phyloP scores from a whole-genome alignment of 768 basidiomycete genomes.

The Tephrocybe sp. region DNA sequence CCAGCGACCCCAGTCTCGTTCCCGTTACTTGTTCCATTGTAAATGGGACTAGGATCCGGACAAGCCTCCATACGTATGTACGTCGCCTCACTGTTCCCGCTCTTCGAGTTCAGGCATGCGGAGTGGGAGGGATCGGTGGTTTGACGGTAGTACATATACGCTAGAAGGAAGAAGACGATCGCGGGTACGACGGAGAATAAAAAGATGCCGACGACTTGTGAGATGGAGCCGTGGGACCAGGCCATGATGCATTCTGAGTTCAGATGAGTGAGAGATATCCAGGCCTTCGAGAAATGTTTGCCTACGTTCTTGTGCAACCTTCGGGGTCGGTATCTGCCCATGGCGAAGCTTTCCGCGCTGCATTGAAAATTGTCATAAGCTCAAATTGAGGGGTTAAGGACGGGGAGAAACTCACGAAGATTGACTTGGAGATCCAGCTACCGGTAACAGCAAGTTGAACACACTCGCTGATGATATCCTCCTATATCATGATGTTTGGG shows the following conservation, averaged over 20 bases:
- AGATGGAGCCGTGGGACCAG: conserved; percentile 36
- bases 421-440: conserved; percentile 31
- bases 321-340: conserved; percentile 19
- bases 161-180: conserved; percentile 32
- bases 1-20: neutral
- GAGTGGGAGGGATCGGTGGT: conserved; percentile 34
- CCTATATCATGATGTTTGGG: conserved; percentile 19
- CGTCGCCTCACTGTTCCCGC: conserved; percentile 5
- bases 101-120: conserved; percentile 26
- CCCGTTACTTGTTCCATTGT: neutral
- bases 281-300: neutral
- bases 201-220: conserved; percentile 35
- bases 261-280: neutral
- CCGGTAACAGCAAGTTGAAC: conserved; percentile 31
- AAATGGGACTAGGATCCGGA: neutral
- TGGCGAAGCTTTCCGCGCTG: conserved; percentile 35
- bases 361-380: neutral
- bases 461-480: conserved; percentile 37
- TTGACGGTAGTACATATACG: conserved; percentile 39
- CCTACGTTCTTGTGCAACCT: conserved; percentile 35
- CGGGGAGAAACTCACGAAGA: conserved; percentile 30
- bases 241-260: conserved; percentile 35
- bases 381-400: neutral
- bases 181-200: conserved; percentile 38
- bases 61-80: conserved; percentile 13